Evolutionary conservation across 768 basidiomycete species (phyloP).

Genomic region (Leccinum truebloodii): DNA sequence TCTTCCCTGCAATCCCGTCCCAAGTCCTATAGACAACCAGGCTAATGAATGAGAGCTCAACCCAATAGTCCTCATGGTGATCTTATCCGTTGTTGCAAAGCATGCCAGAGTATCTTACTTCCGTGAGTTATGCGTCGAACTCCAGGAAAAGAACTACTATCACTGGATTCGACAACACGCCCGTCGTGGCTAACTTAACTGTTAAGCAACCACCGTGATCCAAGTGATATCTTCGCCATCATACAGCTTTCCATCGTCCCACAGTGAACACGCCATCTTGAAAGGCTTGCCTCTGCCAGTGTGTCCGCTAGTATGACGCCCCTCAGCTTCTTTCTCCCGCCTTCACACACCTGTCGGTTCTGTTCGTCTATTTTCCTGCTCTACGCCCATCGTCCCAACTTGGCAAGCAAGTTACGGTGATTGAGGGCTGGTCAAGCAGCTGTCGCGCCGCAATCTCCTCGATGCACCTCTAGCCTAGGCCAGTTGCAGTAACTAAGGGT

Average conservation of each 20-base stretch:
- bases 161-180: too few species aligned
- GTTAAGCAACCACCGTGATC: too few species aligned
- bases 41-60: too few species aligned
- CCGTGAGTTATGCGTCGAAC: background rate
- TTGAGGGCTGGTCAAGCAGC: too few species aligned
- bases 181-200: too few species aligned
- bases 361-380: background rate
- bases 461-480: background rate
- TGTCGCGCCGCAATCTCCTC: background rate
- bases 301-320: too few species aligned
- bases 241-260: background rate
- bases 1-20: background rate
- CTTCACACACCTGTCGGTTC: background rate
- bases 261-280: background rate
- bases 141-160: background rate
- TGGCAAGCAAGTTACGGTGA: background rate
- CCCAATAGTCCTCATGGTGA: background rate
- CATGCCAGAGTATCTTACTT: too few species aligned
- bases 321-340: too few species aligned
- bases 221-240: too few species aligned
- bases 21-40: background rate
- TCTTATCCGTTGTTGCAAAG: background rate
- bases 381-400: background rate
- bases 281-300: background rate
- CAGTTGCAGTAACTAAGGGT: background rate